A percentile compares a stretch with the other conserved stretches of the same genome.
Conservation (phyloP, 495 filamentous ascomycete genomes). For the Filosporella fistucella region DNA sequence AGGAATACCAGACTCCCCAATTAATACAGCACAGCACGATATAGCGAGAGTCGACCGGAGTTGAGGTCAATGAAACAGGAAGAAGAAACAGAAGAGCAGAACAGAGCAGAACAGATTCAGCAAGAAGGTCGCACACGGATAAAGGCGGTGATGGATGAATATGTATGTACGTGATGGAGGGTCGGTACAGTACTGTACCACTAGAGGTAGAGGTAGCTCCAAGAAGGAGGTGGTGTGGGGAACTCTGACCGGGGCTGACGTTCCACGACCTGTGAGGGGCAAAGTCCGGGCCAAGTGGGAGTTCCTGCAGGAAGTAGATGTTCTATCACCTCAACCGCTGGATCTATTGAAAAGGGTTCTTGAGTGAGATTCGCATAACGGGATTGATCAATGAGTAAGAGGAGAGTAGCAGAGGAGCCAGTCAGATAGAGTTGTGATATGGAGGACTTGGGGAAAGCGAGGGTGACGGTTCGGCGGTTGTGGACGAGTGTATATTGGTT, state of each 20-base stretch:
- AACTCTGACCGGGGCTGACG: slow-evolving; percentile 1
- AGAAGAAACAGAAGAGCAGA: slow-evolving; percentile 3
- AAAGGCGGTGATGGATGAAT: slow-evolving; percentile 16
- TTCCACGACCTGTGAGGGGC: slow-evolving; percentile 9
- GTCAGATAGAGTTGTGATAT: slow-evolving; percentile 8
- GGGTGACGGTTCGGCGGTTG: slow-evolving; percentile 18
- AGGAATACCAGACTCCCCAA: slow-evolving; percentile 44
- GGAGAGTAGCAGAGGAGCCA: no score
- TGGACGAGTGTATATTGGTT: slow-evolving; percentile 17
- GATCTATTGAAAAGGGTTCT: slow-evolving; percentile 14
- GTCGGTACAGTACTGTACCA: no score
- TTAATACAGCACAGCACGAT: slow-evolving; percentile 17
- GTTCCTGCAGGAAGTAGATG: slow-evolving; percentile 21
- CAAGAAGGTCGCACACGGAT: slow-evolving; percentile 13
- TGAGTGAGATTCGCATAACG: slow-evolving; percentile 8
- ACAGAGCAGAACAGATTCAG: no score
- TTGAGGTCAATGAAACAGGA: slow-evolving; percentile 9
- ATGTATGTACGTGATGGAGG: slow-evolving; percentile 16
- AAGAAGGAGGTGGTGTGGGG: no score
- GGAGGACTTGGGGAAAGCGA: not conserved
- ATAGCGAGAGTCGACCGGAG: slow-evolving; percentile 14
- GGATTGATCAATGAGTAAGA: slow-evolving; percentile 4
- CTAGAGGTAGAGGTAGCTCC: no score
- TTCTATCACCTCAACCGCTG: slow-evolving; percentile 25
- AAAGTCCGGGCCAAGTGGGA: not conserved